Percentiles rank a stretch among this genome's conserved stretches.
phyloP scores from a whole-genome alignment of 495 filamentous ascomycete species.

The Amniculicola lignicola region DNA sequence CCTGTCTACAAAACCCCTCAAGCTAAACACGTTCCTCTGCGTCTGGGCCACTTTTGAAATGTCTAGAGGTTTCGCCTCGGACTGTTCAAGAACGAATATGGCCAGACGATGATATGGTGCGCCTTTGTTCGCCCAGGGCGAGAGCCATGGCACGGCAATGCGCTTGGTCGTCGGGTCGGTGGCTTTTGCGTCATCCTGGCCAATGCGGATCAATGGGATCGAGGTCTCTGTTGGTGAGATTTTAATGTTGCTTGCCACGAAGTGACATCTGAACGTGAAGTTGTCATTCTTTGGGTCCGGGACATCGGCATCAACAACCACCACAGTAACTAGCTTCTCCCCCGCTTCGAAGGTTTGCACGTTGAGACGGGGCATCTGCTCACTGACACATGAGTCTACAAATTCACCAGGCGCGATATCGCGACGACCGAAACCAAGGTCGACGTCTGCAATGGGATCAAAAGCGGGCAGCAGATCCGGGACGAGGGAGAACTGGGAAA shows the following conservation, averaged over 20 bases:
- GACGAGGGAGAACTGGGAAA: conserved; percentile 81
- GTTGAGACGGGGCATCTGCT: conserved; percentile 65
- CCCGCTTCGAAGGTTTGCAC: conserved; percentile 82
- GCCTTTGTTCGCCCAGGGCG: conserved; percentile 84
- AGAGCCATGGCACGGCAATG: conserved; percentile 70
- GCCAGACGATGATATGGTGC: conserved; percentile 84
- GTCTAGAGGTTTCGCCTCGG: conserved; percentile 58
- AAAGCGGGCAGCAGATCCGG: conserved; percentile 90
- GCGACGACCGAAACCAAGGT: conserved; percentile 68
- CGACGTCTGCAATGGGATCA: conserved; percentile 73
- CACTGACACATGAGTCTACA: conserved; percentile 66
- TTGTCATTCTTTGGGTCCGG: conserved; percentile 72
- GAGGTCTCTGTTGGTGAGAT: conserved; percentile 55
- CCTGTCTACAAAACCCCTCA: conserved; percentile 68
- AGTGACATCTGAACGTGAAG: conserved; percentile 81
- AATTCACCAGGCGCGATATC: conserved; percentile 72
- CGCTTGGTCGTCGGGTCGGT: conserved; percentile 4
- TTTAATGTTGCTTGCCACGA: conserved; percentile 67
- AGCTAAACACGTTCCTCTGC: conserved; percentile 62
- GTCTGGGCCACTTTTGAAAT: conserved; percentile 54
- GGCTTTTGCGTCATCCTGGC: conserved; percentile 54
- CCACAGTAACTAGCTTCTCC: conserved; percentile 75
- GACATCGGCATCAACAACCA: conserved; percentile 86
- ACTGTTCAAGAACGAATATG: conserved; percentile 80
- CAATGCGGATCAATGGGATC: conserved; percentile 52